Evolutionary conservation across 345 rosid genomes (phyloP).

Genomic region (Microthlaspi erraticum): DNA sequence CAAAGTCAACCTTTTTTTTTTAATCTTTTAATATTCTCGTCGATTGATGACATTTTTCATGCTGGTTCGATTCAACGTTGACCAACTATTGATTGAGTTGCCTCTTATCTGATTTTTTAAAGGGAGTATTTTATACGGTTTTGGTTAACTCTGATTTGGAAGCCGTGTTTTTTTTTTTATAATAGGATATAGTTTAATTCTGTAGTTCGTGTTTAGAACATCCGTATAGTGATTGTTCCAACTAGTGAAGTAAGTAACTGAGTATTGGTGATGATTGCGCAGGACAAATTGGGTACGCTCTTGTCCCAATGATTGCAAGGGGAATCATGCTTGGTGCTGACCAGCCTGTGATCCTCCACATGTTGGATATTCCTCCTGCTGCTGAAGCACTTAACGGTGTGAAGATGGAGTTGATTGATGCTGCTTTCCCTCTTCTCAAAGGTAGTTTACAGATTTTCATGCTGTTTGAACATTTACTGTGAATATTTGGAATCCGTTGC

Average conservation of each 20-base stretch:
- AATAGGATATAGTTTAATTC: not conserved
- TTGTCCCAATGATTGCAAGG: constrained; percentile 98
- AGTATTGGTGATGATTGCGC: constrained; percentile 13
- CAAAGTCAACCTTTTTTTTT: not conserved
- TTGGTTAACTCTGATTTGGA: constrained; percentile 1
- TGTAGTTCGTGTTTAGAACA: not conserved
- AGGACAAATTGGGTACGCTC: constrained; percentile 99
- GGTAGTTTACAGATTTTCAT: constrained; percentile 47
- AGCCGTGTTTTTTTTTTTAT: not conserved
- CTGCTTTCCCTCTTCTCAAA: constrained; percentile 97
- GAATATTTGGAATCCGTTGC: not conserved
- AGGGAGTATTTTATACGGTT: not conserved
- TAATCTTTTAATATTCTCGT: not conserved
- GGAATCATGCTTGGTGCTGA: constrained; percentile 97
- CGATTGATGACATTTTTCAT: not conserved
- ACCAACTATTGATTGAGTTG: not conserved
- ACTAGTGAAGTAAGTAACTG: no score
- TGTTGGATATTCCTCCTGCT: constrained; percentile 98
- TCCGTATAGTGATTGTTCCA: not conserved
- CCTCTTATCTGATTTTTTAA: constrained; percentile 1
- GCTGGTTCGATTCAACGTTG: constrained; percentile 1
- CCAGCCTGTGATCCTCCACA: constrained; percentile 99
- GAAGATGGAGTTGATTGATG: constrained; percentile 97
- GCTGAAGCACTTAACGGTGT: constrained; percentile 98
- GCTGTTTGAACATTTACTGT: not conserved